A percentile compares a stretch with the other conserved stretches of the same genome.
Evolutionary conservation across 2,329 filamentous ascomycete genomes (phyloP).

Genomic region (Leptoxyphium fumago): DNA sequence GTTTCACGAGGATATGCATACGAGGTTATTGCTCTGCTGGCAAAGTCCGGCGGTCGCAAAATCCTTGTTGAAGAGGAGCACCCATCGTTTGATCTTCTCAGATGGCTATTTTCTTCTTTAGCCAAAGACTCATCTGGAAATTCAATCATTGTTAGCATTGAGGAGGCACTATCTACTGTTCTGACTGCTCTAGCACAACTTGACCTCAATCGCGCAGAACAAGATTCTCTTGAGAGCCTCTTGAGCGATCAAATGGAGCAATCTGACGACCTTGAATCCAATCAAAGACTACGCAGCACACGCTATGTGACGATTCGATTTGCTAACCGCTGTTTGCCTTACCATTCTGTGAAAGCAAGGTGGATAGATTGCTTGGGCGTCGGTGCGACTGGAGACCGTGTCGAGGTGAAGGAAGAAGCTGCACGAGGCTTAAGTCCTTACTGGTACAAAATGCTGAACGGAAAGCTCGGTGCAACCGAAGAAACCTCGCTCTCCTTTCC

Average conservation of each 20-base stretch:
- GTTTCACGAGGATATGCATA: conserved; percentile 68
- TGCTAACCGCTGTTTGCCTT: conserved; percentile 76
- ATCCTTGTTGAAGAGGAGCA: conserved; percentile 30
- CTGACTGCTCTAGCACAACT: conserved; percentile 41
- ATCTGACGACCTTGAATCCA: conserved; percentile 16
- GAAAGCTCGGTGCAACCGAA: conserved; percentile 13
- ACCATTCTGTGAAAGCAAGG: conserved; percentile 60
- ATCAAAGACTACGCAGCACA: conserved; percentile 43
- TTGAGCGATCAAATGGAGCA: conserved; percentile 44
- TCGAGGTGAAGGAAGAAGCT: conserved; percentile 80
- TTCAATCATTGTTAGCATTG: conserved; percentile 69
- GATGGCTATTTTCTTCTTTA: conserved; percentile 74
- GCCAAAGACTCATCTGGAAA: conserved; percentile 63
- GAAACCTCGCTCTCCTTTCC: conserved; percentile 24
- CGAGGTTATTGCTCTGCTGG: conserved; percentile 75
- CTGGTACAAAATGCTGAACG: conserved; percentile 51
- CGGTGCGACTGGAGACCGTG: conserved; percentile 52
- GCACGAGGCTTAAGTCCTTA: conserved; percentile 73
- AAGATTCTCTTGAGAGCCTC: conserved; percentile 36
- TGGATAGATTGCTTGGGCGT: conserved; percentile 83
- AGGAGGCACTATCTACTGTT: conserved; percentile 72
- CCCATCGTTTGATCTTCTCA: conserved; percentile 40
- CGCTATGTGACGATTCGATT: conserved; percentile 76
- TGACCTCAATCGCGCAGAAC: conserved; percentile 27
- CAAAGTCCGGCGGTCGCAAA: conserved; percentile 47